These are phyloP conservation scores for Lolium rigidum DNA, from an alignment of 176 grass and related monocot species.

Conservation along the genomic window DNA sequence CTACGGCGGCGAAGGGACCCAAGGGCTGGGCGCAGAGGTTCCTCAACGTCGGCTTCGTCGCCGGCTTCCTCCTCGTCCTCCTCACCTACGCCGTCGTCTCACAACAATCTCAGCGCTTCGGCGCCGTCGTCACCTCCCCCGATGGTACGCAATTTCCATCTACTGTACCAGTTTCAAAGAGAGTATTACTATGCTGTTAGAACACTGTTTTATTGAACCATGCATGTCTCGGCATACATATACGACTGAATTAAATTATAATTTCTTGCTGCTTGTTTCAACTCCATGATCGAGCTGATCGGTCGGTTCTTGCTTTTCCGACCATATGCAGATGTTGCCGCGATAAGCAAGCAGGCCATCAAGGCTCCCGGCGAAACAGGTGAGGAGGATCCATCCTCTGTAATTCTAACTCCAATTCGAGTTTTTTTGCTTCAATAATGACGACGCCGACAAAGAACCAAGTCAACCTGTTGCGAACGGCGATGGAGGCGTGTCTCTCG, in stretches of 20 bases:
- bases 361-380: background rate
- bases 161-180: no score
- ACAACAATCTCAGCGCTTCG: conserved; percentile 31
- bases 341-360: conserved; percentile 24
- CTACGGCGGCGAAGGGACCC: background rate
- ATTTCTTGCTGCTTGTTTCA: no score
- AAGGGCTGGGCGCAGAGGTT: conserved; percentile 47
- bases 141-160: conserved; percentile 17
- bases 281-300: no score
- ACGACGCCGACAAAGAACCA: background rate
- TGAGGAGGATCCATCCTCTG: conserved; percentile 21
- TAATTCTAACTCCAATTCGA: background rate
- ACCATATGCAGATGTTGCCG: conserved; percentile 6
- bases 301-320: background rate
- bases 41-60: conserved; percentile 55
- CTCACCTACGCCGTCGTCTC: conserved; percentile 68
- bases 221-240: no score
- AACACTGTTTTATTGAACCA: no score
- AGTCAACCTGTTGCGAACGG: conserved; percentile 18
- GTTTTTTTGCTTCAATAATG: background rate
- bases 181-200: no score
- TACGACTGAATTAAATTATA: no score
- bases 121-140: background rate
- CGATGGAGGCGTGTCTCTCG: background rate
- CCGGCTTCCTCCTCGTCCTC: conserved; percentile 69